A percentile compares a stretch with the other conserved stretches of the same genome.
These are phyloP conservation scores for Drechslera avenae DNA, from an alignment of 2,329 filamentous ascomycete species.

Conservation along the genomic window DNA sequence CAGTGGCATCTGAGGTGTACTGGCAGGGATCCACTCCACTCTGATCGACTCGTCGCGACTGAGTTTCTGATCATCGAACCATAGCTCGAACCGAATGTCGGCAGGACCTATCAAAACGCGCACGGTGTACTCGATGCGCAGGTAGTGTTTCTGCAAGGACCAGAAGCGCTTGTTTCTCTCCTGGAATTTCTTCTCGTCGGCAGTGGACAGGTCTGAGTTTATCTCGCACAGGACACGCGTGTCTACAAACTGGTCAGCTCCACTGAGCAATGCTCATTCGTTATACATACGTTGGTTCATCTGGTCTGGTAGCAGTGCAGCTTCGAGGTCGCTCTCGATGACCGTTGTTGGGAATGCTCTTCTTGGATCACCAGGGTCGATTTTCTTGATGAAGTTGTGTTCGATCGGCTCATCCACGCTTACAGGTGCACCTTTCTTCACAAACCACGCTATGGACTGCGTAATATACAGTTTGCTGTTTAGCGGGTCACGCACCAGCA, in stretches of 20 bases:
- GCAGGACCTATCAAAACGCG: constrained; percentile 49
- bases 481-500: constrained; percentile 34
- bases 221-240: constrained; percentile 46
- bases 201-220: constrained; percentile 37
- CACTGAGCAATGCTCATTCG: not conserved
- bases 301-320: constrained; percentile 30
- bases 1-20: constrained; percentile 14
- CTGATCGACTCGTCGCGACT: constrained; percentile 42
- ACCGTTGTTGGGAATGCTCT: constrained; percentile 42
- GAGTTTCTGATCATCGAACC: constrained; percentile 45
- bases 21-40: constrained; percentile 41
- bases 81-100: constrained; percentile 48
- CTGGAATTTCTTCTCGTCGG: constrained; percentile 41
- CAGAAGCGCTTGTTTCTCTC: constrained; percentile 47
- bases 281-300: constrained; percentile 34
- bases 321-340: constrained; percentile 36
- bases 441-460: constrained; percentile 47
- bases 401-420: constrained; percentile 41
- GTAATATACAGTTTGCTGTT: constrained; percentile 46
- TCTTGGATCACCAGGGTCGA: constrained; percentile 40
- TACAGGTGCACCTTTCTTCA: constrained; percentile 43
- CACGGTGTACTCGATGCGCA: constrained; percentile 45
- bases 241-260: constrained; percentile 17
- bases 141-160: constrained; percentile 41
- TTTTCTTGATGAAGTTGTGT: constrained; percentile 42